Base-by-base conservation (phyloP, 208 protist species). In the Crithidia sp. region DNA sequence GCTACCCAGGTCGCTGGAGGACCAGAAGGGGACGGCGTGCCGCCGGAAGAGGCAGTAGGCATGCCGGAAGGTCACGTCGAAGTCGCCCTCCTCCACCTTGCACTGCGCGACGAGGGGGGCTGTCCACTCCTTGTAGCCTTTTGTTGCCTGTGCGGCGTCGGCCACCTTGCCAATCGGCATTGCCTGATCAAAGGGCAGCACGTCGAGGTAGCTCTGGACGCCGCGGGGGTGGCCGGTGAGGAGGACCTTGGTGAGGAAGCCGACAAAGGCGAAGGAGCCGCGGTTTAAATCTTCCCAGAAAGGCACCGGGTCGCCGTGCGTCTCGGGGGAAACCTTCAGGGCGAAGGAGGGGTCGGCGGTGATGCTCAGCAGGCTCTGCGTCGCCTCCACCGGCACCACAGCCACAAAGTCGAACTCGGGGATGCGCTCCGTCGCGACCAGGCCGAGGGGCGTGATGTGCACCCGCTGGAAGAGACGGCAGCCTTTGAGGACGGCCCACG, bases 351-450 rank as follows among this genome's bases (percentile, higher is more conserved):
- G 58, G 58, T 94, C 90, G 40, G 87, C 82, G 6, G 70, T 74
- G 10, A 95, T 69, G 52, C 56, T 91, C 45, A 97, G 52, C 47
- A 95, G 28, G 78, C 92, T 95, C 60, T 91, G 83, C 36, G 90
- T 94, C 39, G 92, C 82, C 59, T 84, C 81, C 19, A 90, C 84
- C 5, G 92, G 92, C 7, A 94, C 84, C 16, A 95, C 79, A 7
- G 88, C 86, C 36, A 94, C 92, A 75, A 97, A 97, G 78, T 97
- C 92, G 71, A 88, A 95, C 67, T 87, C 87, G 6, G 90, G 89
- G 65, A 97, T 97, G 55, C 71, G 79, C 66, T 89, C 81, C 10
- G 86, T 93, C 12, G 92, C 87, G 37, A 93, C 79, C 10, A 97
- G 84, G 37, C 92, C 92, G 53, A 76, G 76, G 4, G 87, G 81